These are phyloP conservation scores for Taiozyma onychis DNA, from an alignment of 1,139 yeast species.

Conservation along the genomic window DNA sequence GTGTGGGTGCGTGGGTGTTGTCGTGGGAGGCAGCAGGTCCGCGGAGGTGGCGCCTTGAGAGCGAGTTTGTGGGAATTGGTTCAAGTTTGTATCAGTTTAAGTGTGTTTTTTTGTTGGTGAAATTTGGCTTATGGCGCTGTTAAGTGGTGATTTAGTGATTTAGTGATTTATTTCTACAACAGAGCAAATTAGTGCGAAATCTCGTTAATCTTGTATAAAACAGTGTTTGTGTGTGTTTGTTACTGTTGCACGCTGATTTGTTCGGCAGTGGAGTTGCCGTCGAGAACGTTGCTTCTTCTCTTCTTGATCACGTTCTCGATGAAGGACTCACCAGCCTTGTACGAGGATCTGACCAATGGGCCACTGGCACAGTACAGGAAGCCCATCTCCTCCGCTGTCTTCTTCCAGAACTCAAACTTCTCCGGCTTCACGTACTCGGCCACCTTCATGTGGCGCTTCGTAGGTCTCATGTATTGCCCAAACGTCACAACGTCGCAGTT, in stretches of 20 bases:
- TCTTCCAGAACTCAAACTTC: conserved; percentile 90
- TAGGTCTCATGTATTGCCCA: conserved; percentile 99
- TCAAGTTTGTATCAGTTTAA: too few relatives aligned
- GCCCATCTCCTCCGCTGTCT: conserved; percentile 77
- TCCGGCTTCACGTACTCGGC: conserved; percentile 95
- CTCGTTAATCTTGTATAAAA: too few relatives aligned
- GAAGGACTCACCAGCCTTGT: conserved; percentile 97
- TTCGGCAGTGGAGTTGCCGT: background rate
- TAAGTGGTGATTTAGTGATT: too few relatives aligned
- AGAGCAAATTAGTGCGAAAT: too few relatives aligned
- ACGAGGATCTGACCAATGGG: conserved; percentile 92
- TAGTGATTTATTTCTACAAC: too few relatives aligned
- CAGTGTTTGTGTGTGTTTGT: background rate
- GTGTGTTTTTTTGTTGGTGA: too few relatives aligned
- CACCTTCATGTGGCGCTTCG: conserved; percentile 97
- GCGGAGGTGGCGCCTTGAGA: too few relatives aligned
- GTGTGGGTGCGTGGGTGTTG: too few relatives aligned
- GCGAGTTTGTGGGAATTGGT: too few relatives aligned
- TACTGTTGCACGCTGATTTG: background rate
- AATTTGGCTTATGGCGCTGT: too few relatives aligned
- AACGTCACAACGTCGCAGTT: conserved; percentile 94
- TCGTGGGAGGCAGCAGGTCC: too few relatives aligned
- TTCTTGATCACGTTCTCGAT: conserved; percentile 89
- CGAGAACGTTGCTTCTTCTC: conserved; percentile 30
- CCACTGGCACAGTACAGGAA: conserved; percentile 97